Conservation (phyloP, 177 flowering plant species). For the Vitis hybrid region DNA sequence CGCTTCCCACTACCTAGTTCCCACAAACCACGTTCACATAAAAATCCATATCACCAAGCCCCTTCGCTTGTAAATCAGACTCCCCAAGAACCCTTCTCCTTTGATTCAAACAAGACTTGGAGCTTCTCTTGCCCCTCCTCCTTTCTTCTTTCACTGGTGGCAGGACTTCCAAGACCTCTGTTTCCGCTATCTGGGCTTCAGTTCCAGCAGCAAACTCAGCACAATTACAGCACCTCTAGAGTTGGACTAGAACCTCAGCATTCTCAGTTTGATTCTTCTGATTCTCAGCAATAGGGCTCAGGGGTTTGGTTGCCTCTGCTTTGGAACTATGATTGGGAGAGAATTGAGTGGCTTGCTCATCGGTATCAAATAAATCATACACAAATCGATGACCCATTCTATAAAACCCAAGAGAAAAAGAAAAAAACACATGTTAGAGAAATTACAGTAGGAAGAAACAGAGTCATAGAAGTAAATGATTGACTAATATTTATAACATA, state of each 20-base stretch:
- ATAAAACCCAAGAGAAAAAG: not conserved
- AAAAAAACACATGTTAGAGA: not conserved
- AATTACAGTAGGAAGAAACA: too few species aligned
- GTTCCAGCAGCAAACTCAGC: constrained; percentile 3
- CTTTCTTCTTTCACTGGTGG: constrained; percentile 3
- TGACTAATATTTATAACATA: too few species aligned
- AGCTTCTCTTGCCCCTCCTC: constrained; percentile 12
- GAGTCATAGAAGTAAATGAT: not conserved
- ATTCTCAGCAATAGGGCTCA: constrained; percentile 2
- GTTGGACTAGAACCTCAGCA: not conserved
- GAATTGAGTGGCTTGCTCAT: constrained; percentile 4
- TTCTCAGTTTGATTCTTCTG: constrained; percentile 2
- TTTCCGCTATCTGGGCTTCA: not conserved
- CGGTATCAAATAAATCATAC: not conserved
- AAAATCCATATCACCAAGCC: constrained; percentile 8
- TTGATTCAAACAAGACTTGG: not conserved
- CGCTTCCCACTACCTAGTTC: constrained; percentile 8
- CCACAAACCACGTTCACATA: constrained; percentile 6
- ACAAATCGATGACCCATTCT: not conserved
- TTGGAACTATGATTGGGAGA: not conserved
- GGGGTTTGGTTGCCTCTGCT: constrained; percentile 16
- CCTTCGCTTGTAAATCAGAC: constrained; percentile 13
- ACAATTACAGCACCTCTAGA: constrained; percentile 4
- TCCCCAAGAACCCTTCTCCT: constrained; percentile 16
- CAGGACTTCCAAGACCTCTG: not conserved